Percentiles rank a stretch among this genome's conserved stretches.
Conservation (phyloP, 495 filamentous ascomycete species). For the Niebla homalea region DNA sequence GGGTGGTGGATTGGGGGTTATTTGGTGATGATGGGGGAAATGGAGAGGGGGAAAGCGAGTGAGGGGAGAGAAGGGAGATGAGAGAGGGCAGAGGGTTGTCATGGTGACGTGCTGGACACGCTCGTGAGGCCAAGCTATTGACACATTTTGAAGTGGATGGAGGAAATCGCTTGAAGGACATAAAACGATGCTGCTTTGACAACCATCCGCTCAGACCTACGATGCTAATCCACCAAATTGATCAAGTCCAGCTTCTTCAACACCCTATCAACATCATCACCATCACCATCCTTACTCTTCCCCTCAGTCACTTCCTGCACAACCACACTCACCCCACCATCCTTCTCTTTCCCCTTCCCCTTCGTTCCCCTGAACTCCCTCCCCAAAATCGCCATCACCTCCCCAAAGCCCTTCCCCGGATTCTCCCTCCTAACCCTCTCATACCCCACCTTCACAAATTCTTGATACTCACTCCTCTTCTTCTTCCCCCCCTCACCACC, state of each 20-base stretch:
- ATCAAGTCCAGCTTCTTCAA: constrained; percentile 7
- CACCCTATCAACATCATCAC: constrained; percentile 4
- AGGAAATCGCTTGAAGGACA: no score
- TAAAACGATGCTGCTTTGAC: no score
- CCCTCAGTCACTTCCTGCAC: constrained; percentile 23
- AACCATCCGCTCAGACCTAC: no score
- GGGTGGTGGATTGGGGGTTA: constrained; percentile 70
- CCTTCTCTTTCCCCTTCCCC: constrained; percentile 14
- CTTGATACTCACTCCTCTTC: constrained; percentile 42
- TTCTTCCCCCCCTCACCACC: constrained; percentile 9
- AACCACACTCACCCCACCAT: constrained; percentile 22
- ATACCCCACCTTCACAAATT: constrained; percentile 35
- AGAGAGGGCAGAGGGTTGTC: no score
- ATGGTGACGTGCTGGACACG: no score
- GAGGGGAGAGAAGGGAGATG: no score
- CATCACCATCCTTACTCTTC: not conserved
- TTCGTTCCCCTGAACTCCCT: constrained; percentile 13
- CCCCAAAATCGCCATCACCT: constrained; percentile 15
- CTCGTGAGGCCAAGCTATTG: no score
- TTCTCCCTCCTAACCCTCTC: constrained; percentile 12
- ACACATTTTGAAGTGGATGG: no score
- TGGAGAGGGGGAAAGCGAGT: not conserved
- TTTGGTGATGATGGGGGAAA: constrained; percentile 39
- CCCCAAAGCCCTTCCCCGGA: constrained; percentile 8
- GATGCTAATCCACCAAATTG: not conserved